Conservation (phyloP, 345 rosid species). For the Anacardium occidentale region DNA sequence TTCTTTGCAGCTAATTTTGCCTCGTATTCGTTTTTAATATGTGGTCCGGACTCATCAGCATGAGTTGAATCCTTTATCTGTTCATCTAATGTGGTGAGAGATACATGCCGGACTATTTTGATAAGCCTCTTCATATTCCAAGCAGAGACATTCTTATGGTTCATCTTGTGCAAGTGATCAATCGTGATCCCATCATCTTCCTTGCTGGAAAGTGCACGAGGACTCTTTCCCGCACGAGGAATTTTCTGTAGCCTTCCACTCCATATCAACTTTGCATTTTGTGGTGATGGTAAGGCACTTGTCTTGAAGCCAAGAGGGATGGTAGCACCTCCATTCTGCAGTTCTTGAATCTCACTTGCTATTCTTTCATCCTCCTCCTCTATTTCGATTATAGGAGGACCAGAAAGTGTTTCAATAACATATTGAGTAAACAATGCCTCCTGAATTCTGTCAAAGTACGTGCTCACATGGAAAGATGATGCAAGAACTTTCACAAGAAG, state of each 20-base stretch:
- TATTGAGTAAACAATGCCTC: slow-evolving; percentile 78
- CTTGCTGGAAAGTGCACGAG: slow-evolving; percentile 37
- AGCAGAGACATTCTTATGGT: slow-evolving; percentile 80
- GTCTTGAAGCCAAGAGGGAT: slow-evolving; percentile 44
- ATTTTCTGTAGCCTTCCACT: slow-evolving; percentile 46
- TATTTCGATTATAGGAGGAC: slow-evolving; percentile 63
- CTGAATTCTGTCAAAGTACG: slow-evolving; percentile 89
- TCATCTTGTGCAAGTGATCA: slow-evolving; percentile 70
- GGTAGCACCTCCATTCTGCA: slow-evolving; percentile 43
- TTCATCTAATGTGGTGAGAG: slow-evolving; percentile 80
- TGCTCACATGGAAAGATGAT: slow-evolving; percentile 82
- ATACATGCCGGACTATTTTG: slow-evolving; percentile 62
- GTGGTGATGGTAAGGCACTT: slow-evolving; percentile 32
- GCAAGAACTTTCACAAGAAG: slow-evolving; percentile 87
- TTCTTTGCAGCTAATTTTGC: slow-evolving; percentile 86
- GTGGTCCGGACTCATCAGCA: slow-evolving; percentile 58
- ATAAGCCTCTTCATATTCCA: slow-evolving; percentile 93
- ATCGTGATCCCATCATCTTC: slow-evolving; percentile 57
- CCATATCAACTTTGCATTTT: slow-evolving; percentile 28
- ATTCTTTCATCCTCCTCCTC: slow-evolving; percentile 57
- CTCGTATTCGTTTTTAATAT: slow-evolving; percentile 64
- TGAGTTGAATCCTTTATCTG: slow-evolving; percentile 50
- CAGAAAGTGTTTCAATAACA: slow-evolving; percentile 77
- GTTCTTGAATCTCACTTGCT: slow-evolving; percentile 34
- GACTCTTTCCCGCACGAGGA: slow-evolving; percentile 8